Conservation (phyloP, 2,329 filamentous ascomycete species). For the Colletotrichum eleusines region DNA sequence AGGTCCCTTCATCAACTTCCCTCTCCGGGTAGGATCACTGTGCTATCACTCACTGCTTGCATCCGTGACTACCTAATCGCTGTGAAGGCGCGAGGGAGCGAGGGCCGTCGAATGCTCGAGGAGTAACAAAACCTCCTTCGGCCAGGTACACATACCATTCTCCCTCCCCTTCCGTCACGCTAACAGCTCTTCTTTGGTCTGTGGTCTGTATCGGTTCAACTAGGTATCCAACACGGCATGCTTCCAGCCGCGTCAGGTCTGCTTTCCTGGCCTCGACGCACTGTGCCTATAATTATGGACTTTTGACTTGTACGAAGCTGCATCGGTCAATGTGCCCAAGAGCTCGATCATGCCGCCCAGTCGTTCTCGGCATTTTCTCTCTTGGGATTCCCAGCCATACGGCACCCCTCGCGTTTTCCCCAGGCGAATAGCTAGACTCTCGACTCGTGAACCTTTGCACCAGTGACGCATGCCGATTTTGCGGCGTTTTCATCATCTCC, state of each 20-base stretch:
- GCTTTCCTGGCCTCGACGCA: no score
- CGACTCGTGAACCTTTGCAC: slow-evolving; percentile 10
- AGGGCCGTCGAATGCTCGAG: neutral
- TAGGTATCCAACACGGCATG: slow-evolving; percentile 3
- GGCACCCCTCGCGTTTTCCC: slow-evolving; percentile 13
- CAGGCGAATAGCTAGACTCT: slow-evolving; percentile 17
- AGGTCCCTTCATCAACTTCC: neutral
- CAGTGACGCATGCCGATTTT: slow-evolving; percentile 2
- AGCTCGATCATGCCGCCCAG: slow-evolving; percentile 19
- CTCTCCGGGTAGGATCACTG: neutral
- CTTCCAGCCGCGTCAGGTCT: neutral
- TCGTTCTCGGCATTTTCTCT: slow-evolving; percentile 28
- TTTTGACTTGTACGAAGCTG: slow-evolving; percentile 1
- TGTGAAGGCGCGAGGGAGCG: neutral
- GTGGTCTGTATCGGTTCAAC: neutral
- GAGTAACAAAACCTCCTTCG: slow-evolving; percentile 12
- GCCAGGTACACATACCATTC: slow-evolving; percentile 17
- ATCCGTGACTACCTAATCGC: neutral
- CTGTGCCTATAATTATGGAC: slow-evolving; percentile 34
- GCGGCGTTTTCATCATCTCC: neutral
- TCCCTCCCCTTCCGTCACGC: neutral
- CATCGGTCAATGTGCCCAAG: slow-evolving; percentile 19
- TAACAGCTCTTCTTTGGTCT: neutral
- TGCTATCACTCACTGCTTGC: neutral
- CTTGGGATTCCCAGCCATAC: slow-evolving; percentile 26